A percentile compares a stretch with the other conserved stretches of the same genome.
Evolutionary conservation across 202 grass and related monocot genomes (phyloP).

Genomic region (Musa balbisiana): DNA sequence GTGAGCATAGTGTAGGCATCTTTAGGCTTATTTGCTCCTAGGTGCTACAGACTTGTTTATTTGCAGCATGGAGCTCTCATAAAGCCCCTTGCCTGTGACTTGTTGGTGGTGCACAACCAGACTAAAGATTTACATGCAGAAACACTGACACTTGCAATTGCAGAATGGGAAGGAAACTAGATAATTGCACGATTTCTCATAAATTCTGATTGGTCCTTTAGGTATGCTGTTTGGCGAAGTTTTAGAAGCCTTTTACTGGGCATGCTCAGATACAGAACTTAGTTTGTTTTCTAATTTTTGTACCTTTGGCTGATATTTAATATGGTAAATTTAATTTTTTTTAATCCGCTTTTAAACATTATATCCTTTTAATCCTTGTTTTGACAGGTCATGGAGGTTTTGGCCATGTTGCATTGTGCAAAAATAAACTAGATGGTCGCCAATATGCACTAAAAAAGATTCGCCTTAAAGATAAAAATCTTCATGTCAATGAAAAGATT

Average conservation of each 20-base stretch:
- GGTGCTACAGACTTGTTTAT: too few species aligned
- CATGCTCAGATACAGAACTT: too few species aligned
- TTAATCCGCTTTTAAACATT: background rate
- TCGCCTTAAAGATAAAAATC: slow-evolving; percentile 75
- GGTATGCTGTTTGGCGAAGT: background rate
- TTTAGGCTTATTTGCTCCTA: too few species aligned
- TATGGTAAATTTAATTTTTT: background rate
- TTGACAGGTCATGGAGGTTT: slow-evolving; percentile 75
- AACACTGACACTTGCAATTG: background rate
- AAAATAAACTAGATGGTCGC: slow-evolving; percentile 89
- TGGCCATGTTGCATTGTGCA: slow-evolving; percentile 76
- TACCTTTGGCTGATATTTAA: background rate
- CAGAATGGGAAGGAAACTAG: background rate
- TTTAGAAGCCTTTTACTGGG: too few species aligned
- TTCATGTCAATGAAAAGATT: slow-evolving; percentile 89
- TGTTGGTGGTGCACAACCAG: too few species aligned
- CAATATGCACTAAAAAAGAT: slow-evolving; percentile 98
- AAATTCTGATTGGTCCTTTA: background rate
- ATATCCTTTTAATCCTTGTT: background rate
- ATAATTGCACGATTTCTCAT: background rate
- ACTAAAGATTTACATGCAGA: too few species aligned
- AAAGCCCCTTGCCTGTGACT: too few species aligned
- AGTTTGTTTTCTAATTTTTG: too few species aligned
- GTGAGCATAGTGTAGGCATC: too few species aligned
- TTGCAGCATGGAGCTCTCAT: too few species aligned